Base-by-base conservation (phyloP, 495 filamentous ascomycete genomes). In the Stereocaulon alpinum region DNA sequence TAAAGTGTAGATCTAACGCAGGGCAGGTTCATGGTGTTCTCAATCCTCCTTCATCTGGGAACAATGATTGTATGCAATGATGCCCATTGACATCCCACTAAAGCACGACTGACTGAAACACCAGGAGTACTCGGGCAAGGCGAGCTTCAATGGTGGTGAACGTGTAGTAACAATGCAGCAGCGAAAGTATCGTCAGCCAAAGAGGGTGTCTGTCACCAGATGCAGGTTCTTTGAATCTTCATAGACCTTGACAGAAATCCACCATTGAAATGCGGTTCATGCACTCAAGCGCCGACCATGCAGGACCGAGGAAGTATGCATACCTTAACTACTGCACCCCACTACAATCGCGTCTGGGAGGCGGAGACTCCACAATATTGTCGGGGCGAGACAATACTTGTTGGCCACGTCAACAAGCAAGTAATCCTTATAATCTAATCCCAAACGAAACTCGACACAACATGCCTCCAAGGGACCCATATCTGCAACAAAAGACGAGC, bases 301-400 rank as follows among this genome's bases (percentile, higher is more conserved):
- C 47, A 30, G 47, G 2, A 3, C 9, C 30, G 30, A 50, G 24
- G 47, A 24, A 50, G 30, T 22, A 50, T 50, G 47, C 47, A 50
- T 50, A 15, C 27, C 47, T 50, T 50, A 15, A 50, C 47, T 30
- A 30, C 47, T 50, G 47, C 47, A 50, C 47, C 47, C 47, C 47
- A 27, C 47, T n/a, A 37, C 22, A 22, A 50, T 24, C 24, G 47
- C 24, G 30, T 32, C 0, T 30, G 47, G 15, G 47, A 50, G 15
- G 47, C 47, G 12, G 34, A 50, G 47, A 50, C 47, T 50, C 47
- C 15, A 50, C 24, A 50, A 9, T 15, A 10, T n/a, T 50, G 47
- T n/a, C 17, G 30, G 30, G 47, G 47, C 27, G 47, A 30, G 47
- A 30, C 47, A 24, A 50, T 30, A 50, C 30, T 30, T 24, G 27